These are phyloP conservation scores for Aspergillus pseudotamarii DNA, from an alignment of 2,329 filamentous ascomycete species.

Conservation along the genomic window DNA sequence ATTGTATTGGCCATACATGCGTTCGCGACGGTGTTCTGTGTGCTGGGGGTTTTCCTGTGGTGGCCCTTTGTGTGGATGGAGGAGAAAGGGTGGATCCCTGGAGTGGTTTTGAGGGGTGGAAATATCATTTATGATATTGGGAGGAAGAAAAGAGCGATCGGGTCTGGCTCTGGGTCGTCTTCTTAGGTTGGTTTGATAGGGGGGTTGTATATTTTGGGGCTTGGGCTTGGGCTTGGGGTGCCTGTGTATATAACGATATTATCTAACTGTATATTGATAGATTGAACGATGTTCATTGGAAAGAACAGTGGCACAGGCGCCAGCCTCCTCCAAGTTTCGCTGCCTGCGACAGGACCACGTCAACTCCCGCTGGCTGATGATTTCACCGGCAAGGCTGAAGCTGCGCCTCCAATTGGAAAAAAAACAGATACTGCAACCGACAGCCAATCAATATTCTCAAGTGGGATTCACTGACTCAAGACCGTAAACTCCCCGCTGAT, in stretches of 20 bases:
- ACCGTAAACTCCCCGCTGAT: neutral
- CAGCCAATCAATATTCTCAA: neutral
- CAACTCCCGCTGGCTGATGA: neutral
- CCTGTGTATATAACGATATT: neutral
- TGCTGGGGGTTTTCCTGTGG: conserved; percentile 58
- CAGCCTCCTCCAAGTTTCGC: neutral
- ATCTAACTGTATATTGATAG: neutral
- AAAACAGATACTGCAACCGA: neutral
- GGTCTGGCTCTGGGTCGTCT: neutral
- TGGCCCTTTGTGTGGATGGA: conserved; percentile 56
- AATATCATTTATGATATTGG: conserved; percentile 30
- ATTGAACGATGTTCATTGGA: neutral
- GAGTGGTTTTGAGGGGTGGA: conserved; percentile 24
- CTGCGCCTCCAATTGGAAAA: neutral
- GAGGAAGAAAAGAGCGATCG: neutral
- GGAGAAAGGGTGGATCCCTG: conserved; percentile 40
- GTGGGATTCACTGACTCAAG: neutral
- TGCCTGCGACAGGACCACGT: neutral
- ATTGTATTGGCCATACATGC: conserved; percentile 66
- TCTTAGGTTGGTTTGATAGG: neutral
- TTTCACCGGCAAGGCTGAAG: neutral
- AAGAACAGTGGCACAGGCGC: neutral
- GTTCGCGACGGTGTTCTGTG: conserved; percentile 65
- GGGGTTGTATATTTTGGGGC: neutral
- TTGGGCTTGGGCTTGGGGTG: too few species aligned